Conservation (phyloP, 352 stramenopile genomes). For the Pythium dissotocum region DNA sequence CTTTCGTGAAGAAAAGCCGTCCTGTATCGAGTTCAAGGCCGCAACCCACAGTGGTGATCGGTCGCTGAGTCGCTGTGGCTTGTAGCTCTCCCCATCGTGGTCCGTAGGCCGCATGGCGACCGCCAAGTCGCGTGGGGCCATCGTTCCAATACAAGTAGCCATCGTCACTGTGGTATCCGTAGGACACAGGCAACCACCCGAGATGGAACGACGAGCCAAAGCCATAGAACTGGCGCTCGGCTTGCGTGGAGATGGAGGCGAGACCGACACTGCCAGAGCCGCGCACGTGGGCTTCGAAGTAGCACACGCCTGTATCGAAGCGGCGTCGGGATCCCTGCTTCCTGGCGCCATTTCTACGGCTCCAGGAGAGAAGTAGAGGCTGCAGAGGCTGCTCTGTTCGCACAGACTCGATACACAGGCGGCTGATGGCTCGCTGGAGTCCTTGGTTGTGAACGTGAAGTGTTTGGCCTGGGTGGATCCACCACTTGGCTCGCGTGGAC, state of each 20-base stretch:
- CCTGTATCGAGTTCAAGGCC: conserved; percentile 18
- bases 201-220: conserved; percentile 34
- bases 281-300: conserved; percentile 35
- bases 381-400: conserved; percentile 21
- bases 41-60: conserved; percentile 26
- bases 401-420: conserved; percentile 35
- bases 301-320: conserved; percentile 8
- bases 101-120: conserved; percentile 9
- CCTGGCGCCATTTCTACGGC: not conserved
- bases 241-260: conserved; percentile 14
- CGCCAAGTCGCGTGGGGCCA: conserved; percentile 1
- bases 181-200: conserved; percentile 34
- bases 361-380: conserved; percentile 16
- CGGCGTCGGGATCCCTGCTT: not conserved
- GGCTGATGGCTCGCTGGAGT: conserved; percentile 27
- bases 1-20: conserved; percentile 36
- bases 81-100: conserved; percentile 6
- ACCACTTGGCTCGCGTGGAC: conserved; percentile 36
- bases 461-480: conserved; percentile 23
- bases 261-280: conserved; percentile 34
- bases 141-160: conserved; percentile 33
- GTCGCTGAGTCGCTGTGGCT: not conserved
- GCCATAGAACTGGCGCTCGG: conserved; percentile 28
- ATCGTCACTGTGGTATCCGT: conserved; percentile 38
- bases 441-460: conserved; percentile 40